Base-by-base conservation (phyloP, 129 eudicot genomes). In the Flaveria trinervia region DNA sequence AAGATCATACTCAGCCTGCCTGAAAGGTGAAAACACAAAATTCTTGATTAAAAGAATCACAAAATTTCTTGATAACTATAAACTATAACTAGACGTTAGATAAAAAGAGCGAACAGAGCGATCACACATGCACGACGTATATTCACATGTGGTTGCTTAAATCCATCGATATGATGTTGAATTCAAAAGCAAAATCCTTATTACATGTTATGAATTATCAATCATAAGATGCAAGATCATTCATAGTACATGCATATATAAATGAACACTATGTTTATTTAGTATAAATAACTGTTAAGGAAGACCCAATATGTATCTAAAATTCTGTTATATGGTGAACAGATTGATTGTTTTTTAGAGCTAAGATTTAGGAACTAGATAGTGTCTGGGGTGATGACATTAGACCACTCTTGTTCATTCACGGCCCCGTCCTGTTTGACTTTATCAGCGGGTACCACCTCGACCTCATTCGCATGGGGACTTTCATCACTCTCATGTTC, bases 241-340 rank as follows among this genome's bases (percentile, higher is more conserved):
- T 36, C 22, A 56, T 36, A 7, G 16, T 16, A 9, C 56, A 15
- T 72, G 25, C 68, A 57, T 56, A 57, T 57, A 18, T 11, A 68
- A 33, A 65, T 49, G 54, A 65, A 56, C 17, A 43, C 23, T 82
- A 80, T 65, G 60, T 52, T 80, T 80, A 80, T 80, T 80, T 52
- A 65, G 67, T 72, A 49, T 23, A 65, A 64, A 39, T 36, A 49
- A 79, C 55, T 7, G 69, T 48, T 17, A 60, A 4, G 18, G 30
- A 71, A 57, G 54, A 71, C 71, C 39, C 66, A 33, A 72, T 64
- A 23, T 22, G 33, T 46, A 62, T 79, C 73, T 72, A 66, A 71
- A 79, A 50, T 16, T 60, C 78, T n/a, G 67, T 72, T 10, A 5
- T 79, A 16, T 2, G 70, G 55, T 17, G 36, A 64, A 17, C 1